Base-by-base conservation (phyloP, 805 yeast genomes). In the Starmerella cellae region DNA sequence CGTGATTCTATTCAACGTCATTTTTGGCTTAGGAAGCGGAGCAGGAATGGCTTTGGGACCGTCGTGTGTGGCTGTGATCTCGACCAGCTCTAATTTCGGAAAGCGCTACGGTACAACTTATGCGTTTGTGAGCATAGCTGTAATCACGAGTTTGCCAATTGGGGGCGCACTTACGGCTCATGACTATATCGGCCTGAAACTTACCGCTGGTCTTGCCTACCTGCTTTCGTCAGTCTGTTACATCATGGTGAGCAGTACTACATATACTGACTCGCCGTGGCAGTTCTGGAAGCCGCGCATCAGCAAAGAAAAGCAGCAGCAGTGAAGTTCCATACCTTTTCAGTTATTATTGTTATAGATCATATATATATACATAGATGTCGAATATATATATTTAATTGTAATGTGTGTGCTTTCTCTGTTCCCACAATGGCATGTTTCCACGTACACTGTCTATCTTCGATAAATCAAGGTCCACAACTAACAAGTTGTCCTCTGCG, bases 401-500 rank as follows among this genome's bases (percentile, higher is more conserved):
- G 11, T 11, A 27, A 5, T 43, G 23, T 2, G 46, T 38, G 35
- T 37, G 36, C 27, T 37, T 34, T 16, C 91, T 69, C 61, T 82
- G 94, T 21, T 60, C 58, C 32, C 73, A 68, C 16, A 82, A 71
- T 5, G 94, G 93, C 51, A 82, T 78, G 6, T 77, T 76, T 16
- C 62, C 62, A 53, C 94, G 73, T 22, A 76, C 75, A 17, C 64
- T 61, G 1, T 65, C 68, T 38, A 83, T 66, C 13, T 61, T 57
- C 13, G 64, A 74, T 2, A 79, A 77, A 45, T 80, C 80, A 45
- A 84, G 63, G 48, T 77, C 84, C 5, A 83, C 84, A 53, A 73
- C 77, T 45, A 82, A 75, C 53, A 79, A 82, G 60, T 83, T 94
- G 21, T 71, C 81, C 47, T 75, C 82, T 8, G 80, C 87, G 0